phyloP scores from a whole-genome alignment of 805 yeast genomes.

The Komagataella populi region DNA sequence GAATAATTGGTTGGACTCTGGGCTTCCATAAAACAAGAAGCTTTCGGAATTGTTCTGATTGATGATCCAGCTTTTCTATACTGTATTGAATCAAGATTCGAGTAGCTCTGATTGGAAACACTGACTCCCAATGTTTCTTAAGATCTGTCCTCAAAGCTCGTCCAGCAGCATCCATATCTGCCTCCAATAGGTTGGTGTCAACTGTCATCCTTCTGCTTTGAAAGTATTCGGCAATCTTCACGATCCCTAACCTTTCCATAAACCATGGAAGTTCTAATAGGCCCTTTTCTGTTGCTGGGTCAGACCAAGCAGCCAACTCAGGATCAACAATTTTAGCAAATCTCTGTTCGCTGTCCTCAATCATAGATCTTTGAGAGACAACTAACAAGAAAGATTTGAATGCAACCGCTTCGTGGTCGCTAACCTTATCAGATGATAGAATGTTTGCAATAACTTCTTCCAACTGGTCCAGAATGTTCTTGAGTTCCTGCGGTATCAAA shows the following conservation, averaged over 20 bases:
- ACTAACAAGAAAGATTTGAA: constrained; percentile 86
- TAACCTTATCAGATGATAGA: constrained; percentile 53
- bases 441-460: constrained; percentile 71
- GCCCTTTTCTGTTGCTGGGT: constrained; percentile 82
- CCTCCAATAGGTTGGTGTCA: constrained; percentile 56
- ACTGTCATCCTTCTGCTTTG: constrained; percentile 71
- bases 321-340: constrained; percentile 89
- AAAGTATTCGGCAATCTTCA: constrained; percentile 84
- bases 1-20: constrained; percentile 79
- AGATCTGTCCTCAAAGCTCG: constrained; percentile 58
- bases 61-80: constrained; percentile 78
- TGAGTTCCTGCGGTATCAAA: constrained; percentile 84
- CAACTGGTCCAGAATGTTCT: constrained; percentile 66
- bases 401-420: constrained; percentile 86
- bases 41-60: constrained; percentile 57
- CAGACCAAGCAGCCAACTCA: constrained; percentile 85
- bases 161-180: constrained; percentile 87
- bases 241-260: constrained; percentile 95
- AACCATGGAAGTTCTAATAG: constrained; percentile 89
- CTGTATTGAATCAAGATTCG: constrained; percentile 91
- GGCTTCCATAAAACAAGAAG: constrained; percentile 83
- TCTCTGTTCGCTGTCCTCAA: constrained; percentile 53
- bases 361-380: constrained; percentile 76
- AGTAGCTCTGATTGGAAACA: constrained; percentile 93
- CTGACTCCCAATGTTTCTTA: constrained; percentile 84